A percentile compares a stretch with the other conserved stretches of the same genome.
These are phyloP conservation scores for Phaeosphaeria sp. DNA, from an alignment of 2,329 filamentous ascomycete genomes.

Conservation along the genomic window DNA sequence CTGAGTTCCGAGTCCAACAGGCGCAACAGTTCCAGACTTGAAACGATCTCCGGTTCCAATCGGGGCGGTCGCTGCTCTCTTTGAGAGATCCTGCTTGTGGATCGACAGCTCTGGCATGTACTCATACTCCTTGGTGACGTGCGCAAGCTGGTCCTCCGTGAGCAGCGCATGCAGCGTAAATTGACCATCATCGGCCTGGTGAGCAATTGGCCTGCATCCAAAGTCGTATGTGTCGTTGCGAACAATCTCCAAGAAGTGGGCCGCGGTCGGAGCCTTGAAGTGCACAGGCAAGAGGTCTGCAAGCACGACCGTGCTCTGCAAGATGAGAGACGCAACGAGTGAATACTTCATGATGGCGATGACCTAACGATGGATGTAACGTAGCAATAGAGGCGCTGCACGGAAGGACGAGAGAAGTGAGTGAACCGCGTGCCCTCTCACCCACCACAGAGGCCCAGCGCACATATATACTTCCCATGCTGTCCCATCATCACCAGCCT, in stretches of 20 bases:
- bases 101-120: conserved; percentile 28
- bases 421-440: neutral
- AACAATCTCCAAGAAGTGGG: conserved; percentile 42
- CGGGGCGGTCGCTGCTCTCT: conserved; percentile 40
- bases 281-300: conserved; percentile 38
- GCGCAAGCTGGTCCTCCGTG: conserved; percentile 41
- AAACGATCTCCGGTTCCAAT: conserved; percentile 51
- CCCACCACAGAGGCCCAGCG: neutral
- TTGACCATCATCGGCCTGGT: conserved; percentile 36
- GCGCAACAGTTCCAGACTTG: conserved; percentile 50
- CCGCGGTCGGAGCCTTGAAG: conserved; percentile 38
- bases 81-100: conserved; percentile 28
- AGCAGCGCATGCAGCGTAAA: conserved; percentile 43
- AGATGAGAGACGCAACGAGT: conserved; percentile 34
- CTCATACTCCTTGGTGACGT: conserved; percentile 37
- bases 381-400: neutral
- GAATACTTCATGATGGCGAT: conserved; percentile 39
- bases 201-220: conserved; percentile 42
- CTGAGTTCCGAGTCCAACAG: conserved; percentile 53
- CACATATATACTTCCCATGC: neutral
- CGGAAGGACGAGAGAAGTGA: conserved; percentile 5
- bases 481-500: conserved; percentile 3
- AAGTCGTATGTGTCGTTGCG: conserved; percentile 46
- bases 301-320: conserved; percentile 37
- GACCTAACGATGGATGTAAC: neutral